Conservation (phyloP, 1,284 basidiomycete genomes). For the Irpex lacteus region DNA sequence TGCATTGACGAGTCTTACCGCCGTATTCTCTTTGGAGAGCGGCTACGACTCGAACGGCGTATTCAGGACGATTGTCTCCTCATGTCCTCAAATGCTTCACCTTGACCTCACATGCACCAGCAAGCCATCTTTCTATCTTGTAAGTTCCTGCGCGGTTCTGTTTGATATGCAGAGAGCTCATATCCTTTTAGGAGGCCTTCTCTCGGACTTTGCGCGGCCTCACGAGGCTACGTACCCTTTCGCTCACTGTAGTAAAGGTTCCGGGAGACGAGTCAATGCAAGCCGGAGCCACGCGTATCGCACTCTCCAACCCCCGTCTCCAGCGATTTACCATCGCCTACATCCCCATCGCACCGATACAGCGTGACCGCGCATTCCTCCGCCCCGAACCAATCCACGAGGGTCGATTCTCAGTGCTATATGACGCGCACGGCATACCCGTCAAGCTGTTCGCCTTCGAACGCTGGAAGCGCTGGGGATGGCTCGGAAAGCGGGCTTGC, state of each 20-base stretch:
- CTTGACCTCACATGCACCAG: conserved; percentile 64
- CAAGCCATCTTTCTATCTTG: conserved; percentile 68
- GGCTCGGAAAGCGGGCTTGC: conserved; percentile 18
- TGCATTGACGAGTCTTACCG: conserved; percentile 52
- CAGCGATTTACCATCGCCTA: conserved; percentile 59
- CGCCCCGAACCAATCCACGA: conserved; percentile 30
- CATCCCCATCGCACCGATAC: conserved; percentile 41
- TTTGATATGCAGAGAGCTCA: background rate
- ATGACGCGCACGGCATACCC: conserved; percentile 43
- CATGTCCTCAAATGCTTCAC: conserved; percentile 59
- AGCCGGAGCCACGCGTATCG: conserved; percentile 56
- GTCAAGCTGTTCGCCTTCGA: conserved; percentile 39
- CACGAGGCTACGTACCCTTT: conserved; percentile 55
- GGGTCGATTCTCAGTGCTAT: conserved; percentile 52
- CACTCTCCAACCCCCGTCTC: conserved; percentile 61
- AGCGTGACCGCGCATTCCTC: conserved; percentile 30
- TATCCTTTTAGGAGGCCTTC: conserved; percentile 31
- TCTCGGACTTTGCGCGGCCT: conserved; percentile 46
- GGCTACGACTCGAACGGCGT: conserved; percentile 70
- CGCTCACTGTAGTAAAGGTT: conserved; percentile 60
- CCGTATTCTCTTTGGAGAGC: conserved; percentile 65
- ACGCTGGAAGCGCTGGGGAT: conserved; percentile 40
- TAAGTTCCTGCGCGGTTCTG: conserved; percentile 31
- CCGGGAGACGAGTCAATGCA: conserved; percentile 61
- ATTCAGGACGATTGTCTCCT: conserved; percentile 57